Evolutionary conservation across 768 basidiomycete genomes (phyloP), one percentile per base, ranked within the genome.

Genomic region (Rhodosporidiobolus sp.): DNA sequence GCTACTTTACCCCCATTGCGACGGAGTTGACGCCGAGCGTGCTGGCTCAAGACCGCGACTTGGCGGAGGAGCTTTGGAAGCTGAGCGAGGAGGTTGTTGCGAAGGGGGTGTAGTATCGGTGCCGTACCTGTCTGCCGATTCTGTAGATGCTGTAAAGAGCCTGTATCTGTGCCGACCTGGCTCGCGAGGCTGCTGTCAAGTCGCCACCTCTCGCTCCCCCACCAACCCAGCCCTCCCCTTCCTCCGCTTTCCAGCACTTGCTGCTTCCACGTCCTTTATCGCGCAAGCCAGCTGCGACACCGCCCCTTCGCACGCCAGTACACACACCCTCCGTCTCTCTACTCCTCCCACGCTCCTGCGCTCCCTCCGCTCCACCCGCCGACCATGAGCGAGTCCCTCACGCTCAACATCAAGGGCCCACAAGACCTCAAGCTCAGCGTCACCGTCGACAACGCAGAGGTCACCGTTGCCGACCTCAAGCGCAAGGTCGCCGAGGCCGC

Each of bases 381-480:
- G 10, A 22, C 17, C 46, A 43, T 43, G 38, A 43, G 38, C 38
- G 38, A 43, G 38, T 43, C 38, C 38, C 38, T 79, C 49, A 53
- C 69, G 48, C 81, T 82, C 68, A 83, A 79, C 63, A 77, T 83
- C 74, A 82, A 83, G 73, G 80, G 70, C 10, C 70, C 77, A 22
- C 50, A 54, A 79, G 94, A 97, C 82, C 85, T 95, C 82, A 97
- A 96, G 84, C 86, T 98, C 46, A 87, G 92, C 79, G 89, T 98
- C 70, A 84, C 87, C 45, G 92, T 97, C 79, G 82, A 43, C 38
- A 43, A 85, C 60, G 85, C 88, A 4, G 88, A 89, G 81, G 92
- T 94, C 84, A 90, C 89, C 1, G 94, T 98, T 34, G 82, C 84
- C 59, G 92, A 98, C 74, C 88, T 99, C 79, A 99, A 99, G 87